Base-by-base conservation (phyloP, 179 eudicot genomes). In the Beta corolliflora region DNA sequence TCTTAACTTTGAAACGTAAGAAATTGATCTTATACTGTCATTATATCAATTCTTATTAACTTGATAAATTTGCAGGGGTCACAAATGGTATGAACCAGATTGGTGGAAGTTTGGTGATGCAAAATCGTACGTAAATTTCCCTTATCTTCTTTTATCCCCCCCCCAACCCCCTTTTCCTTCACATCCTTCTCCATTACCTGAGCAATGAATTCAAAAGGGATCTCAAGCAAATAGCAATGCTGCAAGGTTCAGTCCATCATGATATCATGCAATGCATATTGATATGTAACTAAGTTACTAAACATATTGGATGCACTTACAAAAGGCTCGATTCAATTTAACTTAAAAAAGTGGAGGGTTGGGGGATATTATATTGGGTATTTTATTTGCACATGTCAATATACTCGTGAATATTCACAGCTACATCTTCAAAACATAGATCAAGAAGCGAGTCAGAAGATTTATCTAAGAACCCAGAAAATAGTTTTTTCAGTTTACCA, bases 21-120 rank as follows among this genome's bases (percentile, higher is more conserved):
- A 50, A 58, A n/a, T 16, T 67, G 8, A 29, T 55, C 56, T 80
- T 29, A 65, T 48, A 11, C 73, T 21, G 12, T 63, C 64, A 31
- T 77, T 66, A 21, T 58, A 55, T 75, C 16, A 1, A 23, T 50
- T 5, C 48, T 15, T 29, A 31, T 54, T 65, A 53, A 19, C 45
- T 64, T 83, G 29, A 63, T 82, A n/a, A 31, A 45, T 84, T 87
- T 86, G 54, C 86, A 93, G 97, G 89, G 80, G 85, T 55, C 85
- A 93, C 81, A 90, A 88, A 86, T 93, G 98, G 98, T 92, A 93
- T 84, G 98, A 95, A 85, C 97, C 97, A 55, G 98, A 95, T 67
- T 95, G 98, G 98, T 95, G 98, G 98, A 95, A 95, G 82, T 95
- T 95, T 73, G 98, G 97, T 21, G 93, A 95, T 89, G 91, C 91